Evolutionary conservation across 2,329 filamentous ascomycete species (phyloP).

Genomic region (Rhinocladiella similis): DNA sequence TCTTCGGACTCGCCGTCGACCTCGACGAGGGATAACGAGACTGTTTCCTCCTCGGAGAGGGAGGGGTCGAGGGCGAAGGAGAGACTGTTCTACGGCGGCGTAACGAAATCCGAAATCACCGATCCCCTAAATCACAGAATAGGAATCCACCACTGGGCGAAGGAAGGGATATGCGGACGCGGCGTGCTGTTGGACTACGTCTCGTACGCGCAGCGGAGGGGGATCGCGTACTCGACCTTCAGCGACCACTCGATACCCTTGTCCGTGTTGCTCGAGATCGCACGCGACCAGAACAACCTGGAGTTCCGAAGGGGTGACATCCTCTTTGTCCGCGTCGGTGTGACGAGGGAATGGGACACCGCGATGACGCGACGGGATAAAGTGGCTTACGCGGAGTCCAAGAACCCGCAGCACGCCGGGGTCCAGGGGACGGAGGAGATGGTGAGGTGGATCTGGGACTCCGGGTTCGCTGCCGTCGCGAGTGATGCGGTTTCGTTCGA

Average conservation of each 20-base stretch:
- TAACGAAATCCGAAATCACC: constrained; percentile 18
- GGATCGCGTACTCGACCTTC: constrained; percentile 41
- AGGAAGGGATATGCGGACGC: constrained; percentile 44
- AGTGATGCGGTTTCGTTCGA: constrained; percentile 57
- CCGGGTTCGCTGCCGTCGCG: constrained; percentile 56
- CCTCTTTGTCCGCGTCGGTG: constrained; percentile 50
- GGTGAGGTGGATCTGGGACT: constrained; percentile 60
- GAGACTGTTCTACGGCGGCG: constrained; percentile 20
- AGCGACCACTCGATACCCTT: constrained; percentile 46
- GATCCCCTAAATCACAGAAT: constrained; percentile 34
- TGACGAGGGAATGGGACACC: constrained; percentile 44
- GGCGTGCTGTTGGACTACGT: constrained; percentile 50
- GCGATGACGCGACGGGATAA: constrained; percentile 40
- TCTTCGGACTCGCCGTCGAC: too few species aligned
- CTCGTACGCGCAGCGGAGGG: constrained; percentile 43
- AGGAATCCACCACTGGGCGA: constrained; percentile 40
- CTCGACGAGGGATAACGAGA: too few species aligned
- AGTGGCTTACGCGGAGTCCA: constrained; percentile 33
- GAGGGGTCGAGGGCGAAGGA: constrained; percentile 3
- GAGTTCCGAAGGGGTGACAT: constrained; percentile 53
- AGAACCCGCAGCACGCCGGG: constrained; percentile 39
- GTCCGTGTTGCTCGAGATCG: constrained; percentile 39
- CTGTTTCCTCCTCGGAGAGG: too few species aligned
- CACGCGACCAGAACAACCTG: constrained; percentile 43
- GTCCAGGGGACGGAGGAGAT: constrained; percentile 51